phyloP scores from a whole-genome alignment of 129 eudicot genomes.

The Flaveria robusta region DNA sequence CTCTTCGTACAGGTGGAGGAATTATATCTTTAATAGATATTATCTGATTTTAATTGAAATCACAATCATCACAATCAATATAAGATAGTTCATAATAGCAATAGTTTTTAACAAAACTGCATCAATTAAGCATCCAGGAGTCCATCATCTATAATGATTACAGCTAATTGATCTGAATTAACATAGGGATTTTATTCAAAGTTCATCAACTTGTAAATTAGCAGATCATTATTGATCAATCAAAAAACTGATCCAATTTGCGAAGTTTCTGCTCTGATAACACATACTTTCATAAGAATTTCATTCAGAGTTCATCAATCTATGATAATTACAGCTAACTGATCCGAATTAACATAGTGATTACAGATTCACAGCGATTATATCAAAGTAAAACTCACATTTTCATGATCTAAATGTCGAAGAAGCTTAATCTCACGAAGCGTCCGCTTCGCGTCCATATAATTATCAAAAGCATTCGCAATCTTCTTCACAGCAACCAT shows the following conservation, averaged over 20 bases:
- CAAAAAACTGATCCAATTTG: background rate
- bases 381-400: conserved; percentile 43
- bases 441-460: conserved; percentile 91
- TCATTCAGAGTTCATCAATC: background rate
- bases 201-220: conserved; percentile 8
- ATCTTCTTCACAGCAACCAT: conserved; percentile 93
- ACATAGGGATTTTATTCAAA: background rate
- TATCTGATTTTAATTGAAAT: conserved; percentile 47
- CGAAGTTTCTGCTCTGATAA: background rate
- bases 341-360: background rate
- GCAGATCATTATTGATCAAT: background rate
- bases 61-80: conserved; percentile 8
- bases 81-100: conserved; percentile 16
- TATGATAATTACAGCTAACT: background rate
- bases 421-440: conserved; percentile 89
- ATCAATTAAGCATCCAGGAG: conserved; percentile 10
- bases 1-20: conserved; percentile 68
- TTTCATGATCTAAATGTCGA: conserved; percentile 88
- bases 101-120: background rate
- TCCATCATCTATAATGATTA: background rate
- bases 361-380: conserved; percentile 8
- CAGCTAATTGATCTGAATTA: conserved; percentile 1
- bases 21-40: conserved; percentile 78
- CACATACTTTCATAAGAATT: background rate
- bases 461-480: conserved; percentile 85